Evolutionary conservation across 2,329 filamentous ascomycete genomes (phyloP), one percentile per base, ranked within the genome.

Genomic region (Chaetomium sp.): DNA sequence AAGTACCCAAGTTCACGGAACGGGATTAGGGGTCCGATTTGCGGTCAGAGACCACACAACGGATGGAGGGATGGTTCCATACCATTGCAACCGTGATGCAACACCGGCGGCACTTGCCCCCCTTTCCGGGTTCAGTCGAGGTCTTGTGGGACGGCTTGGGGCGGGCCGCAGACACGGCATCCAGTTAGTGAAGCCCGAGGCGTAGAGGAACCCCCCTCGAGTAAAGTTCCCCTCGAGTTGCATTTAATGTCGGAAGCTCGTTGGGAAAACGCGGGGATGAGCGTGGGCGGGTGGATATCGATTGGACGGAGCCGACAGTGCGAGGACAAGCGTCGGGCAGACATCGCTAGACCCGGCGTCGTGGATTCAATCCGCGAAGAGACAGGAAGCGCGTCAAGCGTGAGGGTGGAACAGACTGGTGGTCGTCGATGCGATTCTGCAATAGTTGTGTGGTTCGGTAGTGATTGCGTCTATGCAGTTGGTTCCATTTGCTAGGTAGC

Each of bases 31-130:
- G 49, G 49, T 25, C 8, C 6, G 29, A 16, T 60, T 63, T 63
- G 50, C 65, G 65, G 65, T 67, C 23, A 63, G 45, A 56, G 35
- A 21, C 19, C 29, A 54, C 38, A 21, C 8, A 35, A 31, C 65
- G 60, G 63, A 13, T 67, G 62, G 65, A n/a, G n/a, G n/a, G n/a
- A n/a, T n/a, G n/a, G n/a, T n/a, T n/a, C n/a, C n/a, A 57, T 63
- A 27, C 57, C 21, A 21, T 31, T 49, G 47, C 53, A 57, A 57
- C 47, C 27, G 53, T 33, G 13, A 21, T 49, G 42, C 42, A 13
- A 21, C 42, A 21, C 6, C 3, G 19, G 19, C 55, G 27, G 38
- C 35, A 45, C 59, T 38, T 62, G 49, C 38, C 63, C 38, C 63
- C 59, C 59, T 53, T 59, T 59, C 38, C 42, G 49, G 33, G 12